Conservation (phyloP, 2,329 filamentous ascomycete species). For the Botryotinia globosa region DNA sequence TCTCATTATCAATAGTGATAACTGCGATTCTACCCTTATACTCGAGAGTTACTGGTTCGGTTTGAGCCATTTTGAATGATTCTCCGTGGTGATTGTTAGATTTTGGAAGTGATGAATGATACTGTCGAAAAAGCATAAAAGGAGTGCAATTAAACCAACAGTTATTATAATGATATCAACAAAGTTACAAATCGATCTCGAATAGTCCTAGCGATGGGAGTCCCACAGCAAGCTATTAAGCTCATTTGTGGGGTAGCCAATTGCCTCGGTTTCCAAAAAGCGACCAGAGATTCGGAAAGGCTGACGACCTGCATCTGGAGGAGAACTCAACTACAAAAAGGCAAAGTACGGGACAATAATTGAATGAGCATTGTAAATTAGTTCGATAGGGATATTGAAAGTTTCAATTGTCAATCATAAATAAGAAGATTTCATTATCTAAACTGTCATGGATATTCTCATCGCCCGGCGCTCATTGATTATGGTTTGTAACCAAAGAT, state of each 20-base stretch:
- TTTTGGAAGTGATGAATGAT: neutral
- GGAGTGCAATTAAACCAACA: no score
- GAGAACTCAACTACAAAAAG: neutral
- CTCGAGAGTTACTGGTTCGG: slow-evolving; percentile 44
- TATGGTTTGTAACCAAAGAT: neutral
- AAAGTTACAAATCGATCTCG: neutral
- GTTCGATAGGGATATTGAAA: neutral
- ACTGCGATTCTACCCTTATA: slow-evolving; percentile 71
- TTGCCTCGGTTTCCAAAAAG: neutral
- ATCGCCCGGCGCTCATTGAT: neutral
- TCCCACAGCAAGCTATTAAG: neutral
- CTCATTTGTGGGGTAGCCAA: slow-evolving; percentile 12
- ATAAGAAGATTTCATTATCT: neutral
- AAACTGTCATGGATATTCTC: neutral
- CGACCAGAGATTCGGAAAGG: neutral
- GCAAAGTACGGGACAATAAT: neutral
- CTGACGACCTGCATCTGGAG: neutral
- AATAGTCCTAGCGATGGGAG: neutral
- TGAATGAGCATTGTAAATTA: neutral
- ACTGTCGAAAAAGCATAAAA: neutral
- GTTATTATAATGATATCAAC: neutral
- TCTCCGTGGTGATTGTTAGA: neutral
- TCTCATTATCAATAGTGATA: slow-evolving; percentile 79
- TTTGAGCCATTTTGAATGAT: slow-evolving; percentile 26
- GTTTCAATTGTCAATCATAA: neutral